Base-by-base conservation (phyloP, 2,329 filamentous ascomycete species). In the Fusarium sp. region DNA sequence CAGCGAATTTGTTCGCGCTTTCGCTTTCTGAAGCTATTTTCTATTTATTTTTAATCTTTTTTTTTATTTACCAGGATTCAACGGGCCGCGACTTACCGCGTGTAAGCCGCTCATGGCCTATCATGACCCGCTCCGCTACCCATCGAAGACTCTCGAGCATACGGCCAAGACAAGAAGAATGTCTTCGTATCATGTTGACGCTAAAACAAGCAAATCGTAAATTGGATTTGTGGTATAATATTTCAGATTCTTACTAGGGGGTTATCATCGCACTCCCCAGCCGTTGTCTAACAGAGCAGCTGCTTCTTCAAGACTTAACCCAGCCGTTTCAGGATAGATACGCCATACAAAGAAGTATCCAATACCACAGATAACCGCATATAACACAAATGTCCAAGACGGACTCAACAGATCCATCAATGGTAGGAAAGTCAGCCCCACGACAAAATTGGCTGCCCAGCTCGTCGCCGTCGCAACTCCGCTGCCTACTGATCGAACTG, bases 261-360 rank as follows among this genome's bases (percentile, higher is more conserved):
- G 25, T 22, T 22, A 58, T 77, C 82, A 83, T 67, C 80, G 79
- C 23, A 93, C 88, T 0, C 92, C 92, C 90, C 90, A 96, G 7
- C 89, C 90, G 62, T 91, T 77, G 70, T 88, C 88, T 52, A 97
- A 79, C 67, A 97, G 78, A 15, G 83, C 85, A 8, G 91, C 89
- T 8, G 92, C 91, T 76, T 95, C 92, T 80, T 97, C 94, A 8
- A 97, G 81, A 65, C 88, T 90, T 75, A 97, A 78, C 0, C 94
- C 93, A 56, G 88, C 91, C 61, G 93, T 97, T 82, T 97, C 94
- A 0, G 94, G 94, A 79, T 97, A 97, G 37, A 94, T 90, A 27
- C 78, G 78, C 86, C 89, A 93, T 13, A 96, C 85, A 8, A 84
- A 81, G 22, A 84, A 74, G 85, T 92, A 96, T 0, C 92, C 92